Conservation (phyloP, 805 yeast genomes). For the Lachancea lanzarotensis region DNA sequence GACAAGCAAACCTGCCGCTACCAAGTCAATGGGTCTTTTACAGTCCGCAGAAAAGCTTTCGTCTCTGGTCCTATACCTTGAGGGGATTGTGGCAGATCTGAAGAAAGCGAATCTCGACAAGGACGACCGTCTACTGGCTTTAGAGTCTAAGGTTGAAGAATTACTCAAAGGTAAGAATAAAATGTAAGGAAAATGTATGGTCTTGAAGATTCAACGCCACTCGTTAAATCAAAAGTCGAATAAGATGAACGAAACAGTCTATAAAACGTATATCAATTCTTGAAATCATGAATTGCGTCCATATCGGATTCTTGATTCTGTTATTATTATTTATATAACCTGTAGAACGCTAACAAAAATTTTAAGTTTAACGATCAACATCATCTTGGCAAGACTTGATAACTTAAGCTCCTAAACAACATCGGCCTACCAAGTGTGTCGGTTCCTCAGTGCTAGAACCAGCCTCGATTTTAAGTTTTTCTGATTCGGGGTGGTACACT, state of each 20-base stretch:
- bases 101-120: constrained; percentile 52
- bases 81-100: constrained; percentile 46
- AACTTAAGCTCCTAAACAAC: background rate
- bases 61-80: constrained; percentile 49
- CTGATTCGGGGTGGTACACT: constrained; percentile 1
- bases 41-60: constrained; percentile 66
- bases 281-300: no score
- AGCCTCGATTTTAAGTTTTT: background rate
- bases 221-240: no score
- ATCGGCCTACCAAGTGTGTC: background rate
- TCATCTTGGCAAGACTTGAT: background rate
- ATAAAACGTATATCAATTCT: no score
- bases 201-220: no score
- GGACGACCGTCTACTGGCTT: constrained; percentile 50
- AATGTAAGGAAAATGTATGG: no score
- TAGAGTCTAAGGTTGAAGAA: constrained; percentile 58
- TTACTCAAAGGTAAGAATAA: constrained; percentile 31
- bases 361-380: background rate
- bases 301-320: no score
- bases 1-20: constrained; percentile 16
- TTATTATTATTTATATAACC: background rate
- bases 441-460: background rate
- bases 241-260: no score
- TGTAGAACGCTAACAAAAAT: background rate
- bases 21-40: constrained; percentile 58